Evolutionary conservation across 2,329 filamentous ascomycete genomes (phyloP).

Genomic region (Phoma sp.): DNA sequence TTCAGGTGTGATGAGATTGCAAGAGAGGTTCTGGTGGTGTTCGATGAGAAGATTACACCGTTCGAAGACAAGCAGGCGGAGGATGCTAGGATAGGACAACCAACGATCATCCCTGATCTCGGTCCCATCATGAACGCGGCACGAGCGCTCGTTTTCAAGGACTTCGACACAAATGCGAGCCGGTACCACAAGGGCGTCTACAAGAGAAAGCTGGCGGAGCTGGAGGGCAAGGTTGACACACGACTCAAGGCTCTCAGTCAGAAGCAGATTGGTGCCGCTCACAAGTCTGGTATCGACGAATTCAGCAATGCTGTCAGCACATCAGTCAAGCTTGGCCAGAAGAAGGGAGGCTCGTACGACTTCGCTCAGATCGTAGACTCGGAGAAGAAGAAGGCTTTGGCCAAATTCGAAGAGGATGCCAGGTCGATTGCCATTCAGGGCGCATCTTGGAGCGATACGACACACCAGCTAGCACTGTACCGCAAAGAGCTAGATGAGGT

Average conservation of each 20-base stretch:
- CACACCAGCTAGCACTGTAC: conserved; percentile 78
- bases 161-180: conserved; percentile 90
- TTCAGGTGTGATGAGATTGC: conserved; percentile 98
- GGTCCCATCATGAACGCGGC: conserved; percentile 75
- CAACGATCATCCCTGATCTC: conserved; percentile 74
- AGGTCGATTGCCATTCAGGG: conserved; percentile 76
- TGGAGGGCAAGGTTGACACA: conserved; percentile 86
- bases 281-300: conserved; percentile 82
- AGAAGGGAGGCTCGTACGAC: conserved; percentile 88
- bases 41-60: conserved; percentile 81
- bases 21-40: conserved; percentile 81
- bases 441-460: conserved; percentile 87
- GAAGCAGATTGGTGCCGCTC: conserved; percentile 84
- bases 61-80: conserved; percentile 87
- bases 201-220: conserved; percentile 79
- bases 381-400: conserved; percentile 78
- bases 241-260: conserved; percentile 86
- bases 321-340: conserved; percentile 90
- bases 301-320: conserved; percentile 88
- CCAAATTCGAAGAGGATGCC: conserved; percentile 77
- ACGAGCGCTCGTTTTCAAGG: conserved; percentile 74
- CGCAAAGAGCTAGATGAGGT: conserved; percentile 92
- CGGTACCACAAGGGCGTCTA: conserved; percentile 98
- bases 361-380: conserved; percentile 91
- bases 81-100: conserved; percentile 73